These are phyloP conservation scores for Begonia peltatifolia DNA, from an alignment of 306 rosid genomes.

Conservation along the genomic window DNA sequence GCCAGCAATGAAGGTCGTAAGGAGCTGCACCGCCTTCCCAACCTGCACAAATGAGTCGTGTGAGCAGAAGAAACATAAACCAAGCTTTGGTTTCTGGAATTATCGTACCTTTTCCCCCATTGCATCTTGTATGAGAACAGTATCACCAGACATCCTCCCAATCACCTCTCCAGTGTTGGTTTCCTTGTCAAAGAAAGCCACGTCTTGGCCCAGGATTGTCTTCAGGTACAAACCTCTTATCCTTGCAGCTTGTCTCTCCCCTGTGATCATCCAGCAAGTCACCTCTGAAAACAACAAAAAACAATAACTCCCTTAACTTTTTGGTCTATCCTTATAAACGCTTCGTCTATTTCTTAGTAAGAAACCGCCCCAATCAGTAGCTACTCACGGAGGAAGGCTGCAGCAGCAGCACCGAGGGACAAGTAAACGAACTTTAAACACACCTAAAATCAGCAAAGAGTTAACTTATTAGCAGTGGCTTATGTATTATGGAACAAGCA, in stretches of 20 bases:
- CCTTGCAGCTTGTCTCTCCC: constrained; percentile 87
- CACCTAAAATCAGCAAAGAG: constrained; percentile 24
- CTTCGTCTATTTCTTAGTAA: background rate
- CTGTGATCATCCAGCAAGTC: constrained; percentile 79
- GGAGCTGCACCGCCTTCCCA: constrained; percentile 59
- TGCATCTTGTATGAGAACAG: constrained; percentile 90
- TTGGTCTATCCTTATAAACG: background rate
- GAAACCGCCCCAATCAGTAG: background rate
- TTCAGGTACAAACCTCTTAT: constrained; percentile 75
- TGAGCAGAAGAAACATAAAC: no score
- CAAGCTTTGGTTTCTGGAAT: background rate
- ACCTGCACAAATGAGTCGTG: constrained; percentile 31
- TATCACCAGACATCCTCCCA: constrained; percentile 90
- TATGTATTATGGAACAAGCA: no score
- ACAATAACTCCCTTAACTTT: background rate
- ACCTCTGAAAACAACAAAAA: constrained; percentile 46
- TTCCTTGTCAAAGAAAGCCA: constrained; percentile 73
- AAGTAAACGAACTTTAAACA: constrained; percentile 54
- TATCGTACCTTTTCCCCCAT: constrained; percentile 80
- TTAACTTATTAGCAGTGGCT: no score
- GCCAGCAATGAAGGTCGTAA: constrained; percentile 64
- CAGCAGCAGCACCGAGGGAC: constrained; percentile 38
- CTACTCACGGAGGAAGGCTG: constrained; percentile 71
- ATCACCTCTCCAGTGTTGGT: constrained; percentile 82
- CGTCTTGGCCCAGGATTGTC: constrained; percentile 76